Evolutionary conservation across 2,329 filamentous ascomycete genomes (phyloP).

Genomic region (Rhinocladiella similis): DNA sequence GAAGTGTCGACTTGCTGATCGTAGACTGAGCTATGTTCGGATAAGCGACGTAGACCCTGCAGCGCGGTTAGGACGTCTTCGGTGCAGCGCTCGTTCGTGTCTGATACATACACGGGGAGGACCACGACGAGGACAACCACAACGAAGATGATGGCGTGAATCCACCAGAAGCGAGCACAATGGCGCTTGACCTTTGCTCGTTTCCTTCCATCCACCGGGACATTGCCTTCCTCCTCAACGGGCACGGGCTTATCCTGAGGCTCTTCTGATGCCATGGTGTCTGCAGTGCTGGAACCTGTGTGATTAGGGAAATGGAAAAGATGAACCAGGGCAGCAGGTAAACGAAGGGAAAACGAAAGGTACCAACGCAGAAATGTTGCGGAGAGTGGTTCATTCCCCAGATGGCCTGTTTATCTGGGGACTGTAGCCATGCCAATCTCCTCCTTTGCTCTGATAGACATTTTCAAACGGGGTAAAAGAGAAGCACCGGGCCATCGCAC

Average conservation of each 20-base stretch:
- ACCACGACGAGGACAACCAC: conserved; percentile 54
- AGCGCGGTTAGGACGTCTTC: not conserved
- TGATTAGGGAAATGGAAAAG: too few relatives aligned
- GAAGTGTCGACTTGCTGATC: conserved; percentile 54
- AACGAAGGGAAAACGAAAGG: not conserved
- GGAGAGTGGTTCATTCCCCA: not conserved
- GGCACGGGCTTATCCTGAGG: not conserved
- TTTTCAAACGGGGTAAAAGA: not conserved
- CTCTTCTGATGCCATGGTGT: not conserved
- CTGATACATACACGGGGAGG: conserved; percentile 54
- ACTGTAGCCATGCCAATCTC: not conserved
- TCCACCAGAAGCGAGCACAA: conserved; percentile 53
- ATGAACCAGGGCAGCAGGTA: not conserved
- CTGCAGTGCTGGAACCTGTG: too few relatives aligned
- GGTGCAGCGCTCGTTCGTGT: not conserved
- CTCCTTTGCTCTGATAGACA: not conserved
- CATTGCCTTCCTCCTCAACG: not conserved
- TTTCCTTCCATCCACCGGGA: not conserved
- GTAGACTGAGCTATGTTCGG: conserved; percentile 58
- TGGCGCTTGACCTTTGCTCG: conserved; percentile 22
- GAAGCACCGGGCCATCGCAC: not conserved
- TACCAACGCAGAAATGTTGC: not conserved
- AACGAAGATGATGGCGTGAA: conserved; percentile 52
- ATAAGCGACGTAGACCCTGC: conserved; percentile 59
- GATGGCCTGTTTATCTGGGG: not conserved